A percentile compares a stretch with the other conserved stretches of the same genome.
These are phyloP conservation scores for Stereocaulon alpinum DNA, from an alignment of 495 filamentous ascomycete species.

Conservation along the genomic window DNA sequence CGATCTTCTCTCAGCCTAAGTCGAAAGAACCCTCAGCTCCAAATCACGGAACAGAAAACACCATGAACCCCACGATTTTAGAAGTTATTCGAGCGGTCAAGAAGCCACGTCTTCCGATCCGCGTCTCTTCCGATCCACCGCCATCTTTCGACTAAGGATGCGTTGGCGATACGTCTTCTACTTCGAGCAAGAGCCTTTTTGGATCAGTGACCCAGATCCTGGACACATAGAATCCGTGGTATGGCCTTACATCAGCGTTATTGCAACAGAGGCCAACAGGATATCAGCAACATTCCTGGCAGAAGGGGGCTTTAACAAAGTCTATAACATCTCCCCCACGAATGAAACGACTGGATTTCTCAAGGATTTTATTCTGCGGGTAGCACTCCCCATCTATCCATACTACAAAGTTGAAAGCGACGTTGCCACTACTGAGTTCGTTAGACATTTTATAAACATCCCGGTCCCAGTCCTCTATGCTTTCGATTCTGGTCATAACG, in stretches of 20 bases:
- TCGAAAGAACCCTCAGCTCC: too few species aligned
- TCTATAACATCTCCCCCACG: slow-evolving; percentile 12
- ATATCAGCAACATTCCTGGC: slow-evolving; percentile 5
- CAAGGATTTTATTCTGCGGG: slow-evolving; percentile 41
- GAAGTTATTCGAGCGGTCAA: too few species aligned
- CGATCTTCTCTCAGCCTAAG: too few species aligned
- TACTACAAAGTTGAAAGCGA: slow-evolving; percentile 42
- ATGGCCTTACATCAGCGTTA: background rate
- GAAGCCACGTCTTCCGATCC: too few species aligned
- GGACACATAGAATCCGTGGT: background rate
- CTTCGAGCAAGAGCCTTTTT: background rate
- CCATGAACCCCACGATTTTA: too few species aligned
- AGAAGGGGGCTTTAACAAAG: slow-evolving; percentile 19
- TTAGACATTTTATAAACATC: slow-evolving; percentile 36
- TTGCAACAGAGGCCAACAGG: background rate
- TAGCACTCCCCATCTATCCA: slow-evolving; percentile 44
- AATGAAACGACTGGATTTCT: too few species aligned
- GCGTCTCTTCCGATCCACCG: too few species aligned
- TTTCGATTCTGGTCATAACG: slow-evolving; percentile 37
- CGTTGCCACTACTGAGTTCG: slow-evolving; percentile 42
- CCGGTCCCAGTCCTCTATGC: slow-evolving; percentile 41
- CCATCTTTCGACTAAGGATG: background rate
- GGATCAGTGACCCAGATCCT: background rate
- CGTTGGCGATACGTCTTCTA: background rate
- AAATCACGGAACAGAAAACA: too few species aligned